Evolutionary conservation across 345 rosid species (phyloP).

Genomic region (Cochlearia excelsa): DNA sequence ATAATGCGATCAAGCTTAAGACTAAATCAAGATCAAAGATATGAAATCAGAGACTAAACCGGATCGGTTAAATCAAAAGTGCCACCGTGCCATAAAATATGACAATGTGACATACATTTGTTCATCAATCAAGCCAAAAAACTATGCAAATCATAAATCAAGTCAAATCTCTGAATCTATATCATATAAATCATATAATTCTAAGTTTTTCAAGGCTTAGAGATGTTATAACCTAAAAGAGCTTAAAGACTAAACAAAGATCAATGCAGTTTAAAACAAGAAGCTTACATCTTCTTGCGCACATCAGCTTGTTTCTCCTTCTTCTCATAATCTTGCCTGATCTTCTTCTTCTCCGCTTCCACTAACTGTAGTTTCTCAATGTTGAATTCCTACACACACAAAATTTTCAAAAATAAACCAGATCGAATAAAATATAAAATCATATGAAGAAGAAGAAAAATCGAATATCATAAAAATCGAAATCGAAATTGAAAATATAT

Average conservation of each 20-base stretch:
- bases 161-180: background rate
- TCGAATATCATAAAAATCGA: background rate
- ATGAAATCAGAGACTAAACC: conserved; percentile 15
- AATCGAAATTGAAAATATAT: background rate
- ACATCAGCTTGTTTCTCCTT: conserved; percentile 98
- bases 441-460: no score
- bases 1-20: background rate
- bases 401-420: background rate
- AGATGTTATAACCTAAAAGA: conserved; percentile 1
- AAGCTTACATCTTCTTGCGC: conserved; percentile 83
- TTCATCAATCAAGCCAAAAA: no score
- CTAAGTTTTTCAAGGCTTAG: background rate
- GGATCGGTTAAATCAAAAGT: conserved; percentile 8
- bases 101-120: no score
- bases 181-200: background rate
- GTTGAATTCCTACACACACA: conserved; percentile 73
- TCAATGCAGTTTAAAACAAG: no score
- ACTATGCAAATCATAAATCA: conserved; percentile 6
- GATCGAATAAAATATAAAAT: background rate
- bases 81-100: no score
- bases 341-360: conserved; percentile 99
- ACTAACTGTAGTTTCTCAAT: conserved; percentile 94
- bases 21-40: conserved; percentile 10
- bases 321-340: conserved; percentile 94
- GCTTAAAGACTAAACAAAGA: background rate